A percentile compares a stretch with the other conserved stretches of the same genome.
phyloP scores from a whole-genome alignment of 345 rosid genomes.

The Bruguiera gymnorhiza region DNA sequence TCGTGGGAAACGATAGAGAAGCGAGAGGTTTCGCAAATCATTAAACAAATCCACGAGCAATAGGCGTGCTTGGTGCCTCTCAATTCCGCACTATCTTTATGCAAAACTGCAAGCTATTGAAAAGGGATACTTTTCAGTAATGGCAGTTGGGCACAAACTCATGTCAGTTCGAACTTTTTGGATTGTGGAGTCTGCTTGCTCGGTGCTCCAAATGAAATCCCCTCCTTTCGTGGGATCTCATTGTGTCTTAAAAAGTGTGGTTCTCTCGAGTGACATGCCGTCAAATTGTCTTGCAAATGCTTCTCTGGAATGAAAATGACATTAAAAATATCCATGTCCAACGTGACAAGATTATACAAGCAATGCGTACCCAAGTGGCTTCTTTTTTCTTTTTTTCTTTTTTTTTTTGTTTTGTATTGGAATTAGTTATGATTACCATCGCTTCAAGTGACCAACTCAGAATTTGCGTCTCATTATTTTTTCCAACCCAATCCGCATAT shows the following conservation, averaged over 20 bases:
- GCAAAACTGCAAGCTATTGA: neutral
- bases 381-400: too few relatives aligned
- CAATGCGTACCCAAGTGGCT: constrained; percentile 8
- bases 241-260: constrained; percentile 35
- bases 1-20: neutral
- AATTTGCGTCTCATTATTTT: too few relatives aligned
- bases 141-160: constrained; percentile 10
- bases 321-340: neutral
- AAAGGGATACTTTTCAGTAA: neutral
- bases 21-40: neutral
- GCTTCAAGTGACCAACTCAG: too few relatives aligned
- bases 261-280: constrained; percentile 37
- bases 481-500: too few relatives aligned
- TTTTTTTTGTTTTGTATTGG: too few relatives aligned
- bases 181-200: constrained; percentile 3
- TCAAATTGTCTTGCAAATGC: constrained; percentile 40
- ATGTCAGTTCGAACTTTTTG: constrained; percentile 7
- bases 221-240: neutral
- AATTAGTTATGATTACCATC: too few relatives aligned
- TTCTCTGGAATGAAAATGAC: neutral
- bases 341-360: constrained; percentile 1
- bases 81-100: constrained; percentile 8
- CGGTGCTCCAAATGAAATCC: constrained; percentile 24
- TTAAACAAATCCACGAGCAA: constrained; percentile 4
- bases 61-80: constrained; percentile 34